These are phyloP conservation scores for Serendipita sp. DNA, from an alignment of 768 basidiomycete species.

Conservation along the genomic window DNA sequence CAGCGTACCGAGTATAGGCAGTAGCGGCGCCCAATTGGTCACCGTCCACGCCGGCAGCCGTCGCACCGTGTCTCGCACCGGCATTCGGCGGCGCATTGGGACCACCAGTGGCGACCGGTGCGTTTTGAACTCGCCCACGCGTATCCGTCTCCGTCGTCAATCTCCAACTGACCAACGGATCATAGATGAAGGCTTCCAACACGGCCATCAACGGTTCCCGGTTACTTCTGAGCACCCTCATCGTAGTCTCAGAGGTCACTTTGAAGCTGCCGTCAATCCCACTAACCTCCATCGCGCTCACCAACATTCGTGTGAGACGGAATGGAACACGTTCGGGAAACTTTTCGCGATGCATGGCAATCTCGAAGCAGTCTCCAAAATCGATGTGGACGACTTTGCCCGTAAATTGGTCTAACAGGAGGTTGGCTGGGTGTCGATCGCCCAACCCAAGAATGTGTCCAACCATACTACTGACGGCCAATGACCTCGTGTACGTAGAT, in stretches of 20 bases:
- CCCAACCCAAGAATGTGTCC: slow-evolving; percentile 35
- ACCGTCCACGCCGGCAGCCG: background rate
- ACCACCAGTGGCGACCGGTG: slow-evolving; percentile 17
- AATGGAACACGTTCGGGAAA: slow-evolving; percentile 37
- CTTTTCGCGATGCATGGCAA: slow-evolving; percentile 29
- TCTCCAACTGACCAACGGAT: slow-evolving; percentile 32
- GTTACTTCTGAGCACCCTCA: slow-evolving; percentile 33
- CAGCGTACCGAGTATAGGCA: background rate
- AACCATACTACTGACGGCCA: slow-evolving; percentile 33
- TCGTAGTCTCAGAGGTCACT: slow-evolving; percentile 28
- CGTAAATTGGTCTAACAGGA: slow-evolving; percentile 29
- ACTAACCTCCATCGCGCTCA: slow-evolving; percentile 35
- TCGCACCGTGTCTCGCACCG: slow-evolving; percentile 25
- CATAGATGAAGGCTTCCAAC: slow-evolving; percentile 34
- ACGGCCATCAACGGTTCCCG: slow-evolving; percentile 34
- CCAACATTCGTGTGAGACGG: slow-evolving; percentile 35
- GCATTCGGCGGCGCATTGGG: slow-evolving; percentile 21
- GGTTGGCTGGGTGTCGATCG: slow-evolving; percentile 34
- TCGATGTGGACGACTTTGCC: slow-evolving; percentile 32
- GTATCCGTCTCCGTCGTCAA: slow-evolving; percentile 16
- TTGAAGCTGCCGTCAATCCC: slow-evolving; percentile 34
- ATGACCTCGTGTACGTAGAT: slow-evolving; percentile 31
- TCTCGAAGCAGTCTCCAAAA: slow-evolving; percentile 33
- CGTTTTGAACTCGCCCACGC: background rate
- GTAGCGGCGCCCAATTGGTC: slow-evolving; percentile 18